Evolutionary conservation across 2,329 filamentous ascomycete genomes (phyloP).

Genomic region (Bertia moriformis): DNA sequence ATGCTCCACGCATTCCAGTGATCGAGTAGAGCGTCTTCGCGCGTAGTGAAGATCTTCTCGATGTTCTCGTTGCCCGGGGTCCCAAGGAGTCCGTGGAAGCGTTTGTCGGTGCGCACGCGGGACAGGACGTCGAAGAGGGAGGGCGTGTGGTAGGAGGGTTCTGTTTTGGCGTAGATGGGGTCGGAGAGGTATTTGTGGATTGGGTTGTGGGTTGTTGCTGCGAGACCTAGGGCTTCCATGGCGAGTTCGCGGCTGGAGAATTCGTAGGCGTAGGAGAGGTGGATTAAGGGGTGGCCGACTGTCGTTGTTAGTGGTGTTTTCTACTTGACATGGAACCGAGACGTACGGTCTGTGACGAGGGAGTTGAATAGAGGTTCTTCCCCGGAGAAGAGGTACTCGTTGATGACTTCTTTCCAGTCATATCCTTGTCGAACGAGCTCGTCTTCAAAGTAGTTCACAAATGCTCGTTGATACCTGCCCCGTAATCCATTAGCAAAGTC

Average conservation of each 20-base stretch:
- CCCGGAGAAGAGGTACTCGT: conserved; percentile 9
- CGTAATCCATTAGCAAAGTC: neutral
- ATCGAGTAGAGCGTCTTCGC: conserved; percentile 37
- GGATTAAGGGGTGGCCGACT: conserved; percentile 55
- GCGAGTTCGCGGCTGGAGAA: conserved; percentile 44
- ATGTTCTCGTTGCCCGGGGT: conserved; percentile 31
- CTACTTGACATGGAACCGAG: neutral
- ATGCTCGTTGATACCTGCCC: conserved; percentile 5
- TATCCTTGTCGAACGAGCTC: conserved; percentile 4
- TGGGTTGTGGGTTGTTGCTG: neutral
- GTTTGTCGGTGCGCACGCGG: conserved; percentile 34
- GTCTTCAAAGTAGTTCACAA: conserved; percentile 7
- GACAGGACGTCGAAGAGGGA: conserved; percentile 32
- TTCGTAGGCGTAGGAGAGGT: conserved; percentile 51
- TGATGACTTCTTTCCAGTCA: conserved; percentile 7
- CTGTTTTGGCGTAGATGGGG: conserved; percentile 3
- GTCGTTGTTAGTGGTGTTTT: neutral
- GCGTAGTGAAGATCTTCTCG: conserved; percentile 31
- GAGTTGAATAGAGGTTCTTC: conserved; percentile 6
- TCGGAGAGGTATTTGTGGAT: neutral
- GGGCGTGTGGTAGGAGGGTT: conserved; percentile 22
- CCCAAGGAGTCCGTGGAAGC: conserved; percentile 36
- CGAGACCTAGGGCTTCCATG: conserved; percentile 49
- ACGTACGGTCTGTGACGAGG: conserved; percentile 4
- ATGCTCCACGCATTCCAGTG: conserved; percentile 34